These are phyloP conservation scores for Paracoccidioides lutzii DNA, from an alignment of 2,329 filamentous ascomycete species.

Conservation along the genomic window DNA sequence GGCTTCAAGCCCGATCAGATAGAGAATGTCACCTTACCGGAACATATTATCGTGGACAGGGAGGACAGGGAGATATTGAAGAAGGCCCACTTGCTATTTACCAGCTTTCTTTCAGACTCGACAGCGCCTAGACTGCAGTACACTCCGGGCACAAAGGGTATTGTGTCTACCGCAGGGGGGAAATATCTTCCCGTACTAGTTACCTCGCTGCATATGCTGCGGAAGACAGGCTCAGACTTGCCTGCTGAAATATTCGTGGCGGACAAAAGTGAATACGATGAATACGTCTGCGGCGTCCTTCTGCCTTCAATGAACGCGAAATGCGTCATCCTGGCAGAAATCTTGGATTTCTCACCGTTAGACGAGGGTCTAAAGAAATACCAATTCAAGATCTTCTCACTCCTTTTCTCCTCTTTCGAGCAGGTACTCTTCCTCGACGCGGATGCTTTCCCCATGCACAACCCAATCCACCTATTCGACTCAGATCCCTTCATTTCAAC, in stretches of 20 bases:
- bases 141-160: conserved; percentile 7
- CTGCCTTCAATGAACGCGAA: conserved; percentile 22
- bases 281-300: conserved; percentile 19
- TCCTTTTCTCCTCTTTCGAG: conserved; percentile 47
- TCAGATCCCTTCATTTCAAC: conserved; percentile 39
- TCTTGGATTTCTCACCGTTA: conserved; percentile 23
- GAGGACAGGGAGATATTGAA: conserved; percentile 9
- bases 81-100: conserved; percentile 10
- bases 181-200: conserved; percentile 22
- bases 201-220: conserved; percentile 24
- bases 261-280: conserved; percentile 19
- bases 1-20: conserved; percentile 12
- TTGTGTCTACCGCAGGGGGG: conserved; percentile 12
- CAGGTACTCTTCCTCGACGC: conserved; percentile 47
- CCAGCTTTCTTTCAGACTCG: conserved; percentile 4
- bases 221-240: conserved; percentile 21
- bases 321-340: conserved; percentile 15
- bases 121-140: conserved; percentile 8
- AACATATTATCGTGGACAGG: conserved; percentile 9
- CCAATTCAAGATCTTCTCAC: conserved; percentile 45
- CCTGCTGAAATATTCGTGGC: conserved; percentile 28
- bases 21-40: conserved; percentile 7
- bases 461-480: conserved; percentile 37
- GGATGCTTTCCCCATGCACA: conserved; percentile 41
- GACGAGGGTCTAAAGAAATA: conserved; percentile 48